Percentiles rank a stretch among this genome's conserved stretches.
Conservation (phyloP, 257 asterid species). For the Verbascum thapsus region DNA sequence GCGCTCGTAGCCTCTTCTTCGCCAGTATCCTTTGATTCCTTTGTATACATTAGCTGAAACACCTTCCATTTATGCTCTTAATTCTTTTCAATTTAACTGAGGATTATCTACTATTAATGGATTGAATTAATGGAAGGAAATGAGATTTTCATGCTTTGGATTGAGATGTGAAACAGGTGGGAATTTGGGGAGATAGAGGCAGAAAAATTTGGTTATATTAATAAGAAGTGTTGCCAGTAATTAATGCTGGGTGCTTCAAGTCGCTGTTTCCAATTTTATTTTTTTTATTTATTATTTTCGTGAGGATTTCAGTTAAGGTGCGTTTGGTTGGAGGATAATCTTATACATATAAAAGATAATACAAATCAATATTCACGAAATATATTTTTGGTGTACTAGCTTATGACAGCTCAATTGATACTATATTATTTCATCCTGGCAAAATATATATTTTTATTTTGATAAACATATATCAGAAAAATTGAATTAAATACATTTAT, state of each 20-base stretch:
- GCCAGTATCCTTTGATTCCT: constrained; percentile 61
- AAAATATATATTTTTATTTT: too few relatives aligned
- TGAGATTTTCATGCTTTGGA: constrained; percentile 34
- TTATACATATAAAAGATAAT: not conserved
- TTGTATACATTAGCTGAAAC: constrained; percentile 33
- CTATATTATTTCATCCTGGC: too few relatives aligned
- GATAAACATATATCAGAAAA: too few relatives aligned
- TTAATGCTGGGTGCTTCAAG: constrained; percentile 30
- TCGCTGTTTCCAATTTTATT: not conserved
- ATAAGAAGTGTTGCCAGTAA: constrained; percentile 31
- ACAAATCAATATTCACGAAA: too few relatives aligned
- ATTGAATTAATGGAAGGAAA: constrained; percentile 22
- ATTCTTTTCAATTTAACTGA: not conserved
- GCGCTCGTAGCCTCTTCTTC: constrained; percentile 55
- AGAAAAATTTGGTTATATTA: constrained; percentile 34
- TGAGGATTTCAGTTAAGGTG: not conserved
- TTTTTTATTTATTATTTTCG: too few relatives aligned
- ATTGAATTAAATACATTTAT: too few relatives aligned
- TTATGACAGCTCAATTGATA: too few relatives aligned
- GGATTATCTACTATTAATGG: constrained; percentile 4
- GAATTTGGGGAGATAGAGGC: constrained; percentile 31
- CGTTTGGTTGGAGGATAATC: constrained; percentile 29
- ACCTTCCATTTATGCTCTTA: constrained; percentile 41
- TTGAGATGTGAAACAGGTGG: constrained; percentile 30
- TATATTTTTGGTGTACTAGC: too few relatives aligned